A percentile compares a stretch with the other conserved stretches of the same genome.
These are phyloP conservation scores for Aspergillus carlsbadensis DNA, from an alignment of 495 filamentous ascomycete genomes.

Conservation along the genomic window DNA sequence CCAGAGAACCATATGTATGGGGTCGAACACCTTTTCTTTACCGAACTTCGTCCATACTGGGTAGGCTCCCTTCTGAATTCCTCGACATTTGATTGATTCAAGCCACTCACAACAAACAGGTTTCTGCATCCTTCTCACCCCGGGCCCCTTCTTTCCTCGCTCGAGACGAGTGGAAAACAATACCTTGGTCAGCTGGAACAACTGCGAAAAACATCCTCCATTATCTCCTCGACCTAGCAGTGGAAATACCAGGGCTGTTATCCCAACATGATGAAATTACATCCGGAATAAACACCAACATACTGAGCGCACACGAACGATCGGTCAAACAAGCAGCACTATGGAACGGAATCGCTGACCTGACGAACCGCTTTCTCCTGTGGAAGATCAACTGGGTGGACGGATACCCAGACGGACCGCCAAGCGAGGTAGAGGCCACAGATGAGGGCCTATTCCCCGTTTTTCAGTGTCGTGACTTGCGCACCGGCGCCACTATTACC, in stretches of 20 bases:
- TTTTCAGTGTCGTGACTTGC: constrained; percentile 40
- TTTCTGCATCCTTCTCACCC: constrained; percentile 32
- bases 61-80: constrained; percentile 22
- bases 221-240: constrained; percentile 39
- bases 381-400: constrained; percentile 41
- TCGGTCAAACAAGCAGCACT: constrained; percentile 37
- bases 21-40: constrained; percentile 44
- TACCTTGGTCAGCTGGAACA: constrained; percentile 43
- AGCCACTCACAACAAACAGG: constrained; percentile 18
- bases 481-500: constrained; percentile 35
- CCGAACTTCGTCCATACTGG: constrained; percentile 47
- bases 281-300: constrained; percentile 16
- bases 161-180: constrained; percentile 42
- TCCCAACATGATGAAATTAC: constrained; percentile 34
- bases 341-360: constrained; percentile 38
- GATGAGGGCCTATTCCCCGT: constrained; percentile 34
- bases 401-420: constrained; percentile 34
- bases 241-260: constrained; percentile 37
- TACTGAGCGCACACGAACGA: constrained; percentile 34
- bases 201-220: constrained; percentile 44
- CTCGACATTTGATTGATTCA: not conserved
- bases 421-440: constrained; percentile 27
- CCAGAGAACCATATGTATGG: constrained; percentile 47
- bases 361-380: constrained; percentile 31
- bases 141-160: constrained; percentile 39